A percentile compares a stretch with the other conserved stretches of the same genome.
phyloP scores from a whole-genome alignment of 495 filamentous ascomycete species.

The Penicillium lividum region DNA sequence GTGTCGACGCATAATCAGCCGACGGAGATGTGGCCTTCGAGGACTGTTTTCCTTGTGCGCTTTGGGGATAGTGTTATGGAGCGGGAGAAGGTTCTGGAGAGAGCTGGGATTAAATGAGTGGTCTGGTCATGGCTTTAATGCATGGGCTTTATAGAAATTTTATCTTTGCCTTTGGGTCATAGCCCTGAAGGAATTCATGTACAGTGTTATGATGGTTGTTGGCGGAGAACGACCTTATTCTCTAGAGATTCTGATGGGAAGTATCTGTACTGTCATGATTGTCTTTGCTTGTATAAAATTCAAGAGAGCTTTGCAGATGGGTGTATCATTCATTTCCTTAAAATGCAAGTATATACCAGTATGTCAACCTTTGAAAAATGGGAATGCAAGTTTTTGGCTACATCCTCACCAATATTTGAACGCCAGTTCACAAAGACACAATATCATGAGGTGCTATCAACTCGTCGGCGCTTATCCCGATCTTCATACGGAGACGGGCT shows the following conservation, averaged over 20 bases:
- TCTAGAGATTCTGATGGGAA: background rate
- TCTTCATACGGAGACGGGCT: slow-evolving; percentile 63
- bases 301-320: background rate
- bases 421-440: slow-evolving; percentile 25
- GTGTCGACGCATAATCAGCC: slow-evolving; percentile 90
- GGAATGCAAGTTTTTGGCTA: slow-evolving; percentile 3
- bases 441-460: slow-evolving; percentile 45
- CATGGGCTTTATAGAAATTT: background rate
- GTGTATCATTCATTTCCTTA: slow-evolving; percentile 15
- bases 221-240: too few species aligned
- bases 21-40: slow-evolving; percentile 86
- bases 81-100: slow-evolving; percentile 72
- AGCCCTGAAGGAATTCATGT: too few species aligned
- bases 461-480: slow-evolving; percentile 67
- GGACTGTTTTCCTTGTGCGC: slow-evolving; percentile 92
- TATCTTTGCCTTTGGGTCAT: too few species aligned
- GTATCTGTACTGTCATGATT: background rate
- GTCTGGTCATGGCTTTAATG: background rate
- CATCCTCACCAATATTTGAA: slow-evolving; percentile 14
- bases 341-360: slow-evolving; percentile 14
- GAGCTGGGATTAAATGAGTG: slow-evolving; percentile 46
- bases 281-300: background rate
- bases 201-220: too few species aligned
- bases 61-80: slow-evolving; percentile 89
- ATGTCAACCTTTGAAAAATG: background rate